Conservation (phyloP, 345 rosid genomes). For the Syzygium aqueum region DNA sequence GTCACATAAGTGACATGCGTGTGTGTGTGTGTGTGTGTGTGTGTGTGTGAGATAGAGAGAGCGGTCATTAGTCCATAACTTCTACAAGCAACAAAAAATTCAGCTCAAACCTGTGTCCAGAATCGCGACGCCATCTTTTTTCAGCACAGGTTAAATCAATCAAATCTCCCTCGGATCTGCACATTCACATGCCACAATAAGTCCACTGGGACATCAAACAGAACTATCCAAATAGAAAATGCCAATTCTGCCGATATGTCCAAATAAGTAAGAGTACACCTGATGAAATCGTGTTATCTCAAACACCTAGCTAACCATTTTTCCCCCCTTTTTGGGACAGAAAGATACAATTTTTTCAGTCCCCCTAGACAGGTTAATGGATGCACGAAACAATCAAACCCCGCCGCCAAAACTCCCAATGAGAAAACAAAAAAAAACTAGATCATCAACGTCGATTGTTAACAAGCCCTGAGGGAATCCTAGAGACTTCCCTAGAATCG, state of each 20-base stretch:
- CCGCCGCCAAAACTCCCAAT: background rate
- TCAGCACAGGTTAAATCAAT: background rate
- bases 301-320: background rate
- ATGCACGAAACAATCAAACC: background rate
- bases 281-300: background rate
- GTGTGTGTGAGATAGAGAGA: background rate
- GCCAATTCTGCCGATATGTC: background rate
- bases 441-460: background rate
- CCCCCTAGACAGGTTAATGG: background rate
- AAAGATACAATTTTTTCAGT: background rate
- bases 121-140: constrained; percentile 46
- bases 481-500: background rate
- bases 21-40: background rate
- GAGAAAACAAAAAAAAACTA: background rate
- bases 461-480: background rate
- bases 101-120: constrained; percentile 54
- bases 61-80: background rate
- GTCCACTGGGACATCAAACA: background rate
- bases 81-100: background rate
- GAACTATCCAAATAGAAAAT: background rate
- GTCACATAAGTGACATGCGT: no score
- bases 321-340: background rate
- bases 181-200: background rate
- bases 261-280: background rate
- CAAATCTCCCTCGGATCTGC: background rate